These are phyloP conservation scores for Dactylorhiza incarnata DNA, from an alignment of 106 monocot species.

Conservation along the genomic window DNA sequence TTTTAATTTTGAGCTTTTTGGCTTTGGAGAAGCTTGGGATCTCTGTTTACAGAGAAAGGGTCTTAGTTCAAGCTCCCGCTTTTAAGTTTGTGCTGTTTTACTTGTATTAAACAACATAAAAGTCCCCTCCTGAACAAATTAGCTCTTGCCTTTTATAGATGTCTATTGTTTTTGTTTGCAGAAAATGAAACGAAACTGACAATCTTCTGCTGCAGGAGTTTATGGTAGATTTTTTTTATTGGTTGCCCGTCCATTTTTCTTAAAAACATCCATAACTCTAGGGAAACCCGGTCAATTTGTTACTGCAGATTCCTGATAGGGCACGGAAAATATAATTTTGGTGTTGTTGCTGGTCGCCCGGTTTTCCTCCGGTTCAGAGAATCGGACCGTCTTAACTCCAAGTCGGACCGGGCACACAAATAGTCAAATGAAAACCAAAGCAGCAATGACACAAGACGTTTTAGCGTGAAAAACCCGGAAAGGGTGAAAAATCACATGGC, in stretches of 20 bases:
- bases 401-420: no score
- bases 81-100: background rate
- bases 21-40: background rate
- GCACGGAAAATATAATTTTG: no score
- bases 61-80: slow-evolving; percentile 1
- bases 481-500: no score
- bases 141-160: background rate
- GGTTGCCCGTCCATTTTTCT: background rate
- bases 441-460: no score
- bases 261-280: background rate
- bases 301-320: no score
- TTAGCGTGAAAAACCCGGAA: no score
- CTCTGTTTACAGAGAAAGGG: background rate
- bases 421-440: no score
- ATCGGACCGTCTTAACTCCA: no score
- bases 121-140: background rate
- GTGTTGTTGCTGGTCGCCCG: no score
- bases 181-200: background rate
- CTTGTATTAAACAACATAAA: background rate
- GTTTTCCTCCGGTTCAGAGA: no score
- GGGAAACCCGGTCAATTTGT: background rate
- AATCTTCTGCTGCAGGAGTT: background rate
- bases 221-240: background rate
- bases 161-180: background rate
- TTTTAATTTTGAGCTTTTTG: slow-evolving; percentile 2